phyloP scores from a whole-genome alignment of 495 filamentous ascomycete genomes.

The Trichoderma virens region DNA sequence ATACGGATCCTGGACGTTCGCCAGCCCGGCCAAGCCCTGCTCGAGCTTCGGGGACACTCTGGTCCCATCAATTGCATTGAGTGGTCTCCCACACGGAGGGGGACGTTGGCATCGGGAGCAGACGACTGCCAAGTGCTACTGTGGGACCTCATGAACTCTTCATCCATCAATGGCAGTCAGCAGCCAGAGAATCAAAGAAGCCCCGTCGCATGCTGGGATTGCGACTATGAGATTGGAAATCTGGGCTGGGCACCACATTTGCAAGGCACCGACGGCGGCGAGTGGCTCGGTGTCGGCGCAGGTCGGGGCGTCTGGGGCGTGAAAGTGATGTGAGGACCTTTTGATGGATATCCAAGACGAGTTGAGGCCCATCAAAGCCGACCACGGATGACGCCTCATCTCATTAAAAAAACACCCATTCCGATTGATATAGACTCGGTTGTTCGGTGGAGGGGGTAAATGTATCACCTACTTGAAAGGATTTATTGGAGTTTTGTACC shows the following conservation, averaged over 20 bases:
- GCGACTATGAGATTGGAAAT: constrained; percentile 94
- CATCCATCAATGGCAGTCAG: constrained; percentile 39
- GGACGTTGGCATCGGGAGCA: constrained; percentile 82
- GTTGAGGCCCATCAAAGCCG: not conserved
- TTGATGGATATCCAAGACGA: not conserved
- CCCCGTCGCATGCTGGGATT: constrained; percentile 82
- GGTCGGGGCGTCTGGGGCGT: constrained; percentile 82
- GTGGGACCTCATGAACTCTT: constrained; percentile 81
- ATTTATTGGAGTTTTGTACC: constrained; percentile 4
- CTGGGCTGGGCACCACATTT: constrained; percentile 89
- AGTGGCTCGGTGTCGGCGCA: constrained; percentile 91
- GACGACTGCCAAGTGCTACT: constrained; percentile 87
- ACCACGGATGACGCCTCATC: not conserved
- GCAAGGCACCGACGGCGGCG: constrained; percentile 61
- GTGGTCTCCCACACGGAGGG: constrained; percentile 84
- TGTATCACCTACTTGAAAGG: not conserved
- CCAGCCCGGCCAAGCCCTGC: constrained; percentile 88
- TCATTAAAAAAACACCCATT: not conserved
- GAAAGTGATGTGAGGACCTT: not conserved
- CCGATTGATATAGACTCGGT: not conserved
- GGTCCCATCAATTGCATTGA: constrained; percentile 85
- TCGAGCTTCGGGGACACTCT: constrained; percentile 89
- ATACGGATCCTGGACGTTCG: constrained; percentile 95
- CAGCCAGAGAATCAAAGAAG: constrained; percentile 52
- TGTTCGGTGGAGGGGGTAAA: not conserved